A percentile compares a stretch with the other conserved stretches of the same genome.
Conservation (phyloP, 148 eudicot genomes). For the Suaeda aralocaspica region DNA sequence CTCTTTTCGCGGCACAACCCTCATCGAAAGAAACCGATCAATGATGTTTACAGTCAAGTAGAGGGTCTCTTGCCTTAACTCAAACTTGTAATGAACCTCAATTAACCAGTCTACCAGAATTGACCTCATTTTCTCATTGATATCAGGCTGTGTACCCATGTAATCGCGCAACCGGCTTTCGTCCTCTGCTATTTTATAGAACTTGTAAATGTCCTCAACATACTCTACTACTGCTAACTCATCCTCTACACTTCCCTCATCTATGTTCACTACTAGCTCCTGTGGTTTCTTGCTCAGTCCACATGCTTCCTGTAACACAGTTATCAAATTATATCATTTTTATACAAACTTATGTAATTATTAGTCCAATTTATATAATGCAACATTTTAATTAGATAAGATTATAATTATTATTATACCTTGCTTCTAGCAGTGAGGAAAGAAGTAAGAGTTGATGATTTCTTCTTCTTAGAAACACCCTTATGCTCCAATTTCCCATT, state of each 20-base stretch:
- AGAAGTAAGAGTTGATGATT: constrained; percentile 34
- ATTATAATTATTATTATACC: constrained; percentile 21
- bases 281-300: constrained; percentile 33
- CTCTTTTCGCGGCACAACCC: constrained; percentile 42
- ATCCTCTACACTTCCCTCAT: constrained; percentile 28
- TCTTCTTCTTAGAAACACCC: constrained; percentile 23
- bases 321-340: too few relatives aligned
- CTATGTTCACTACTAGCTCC: constrained; percentile 36
- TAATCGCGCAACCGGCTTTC: constrained; percentile 32
- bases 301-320: constrained; percentile 35
- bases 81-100: constrained; percentile 50
- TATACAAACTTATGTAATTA: too few relatives aligned
- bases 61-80: constrained; percentile 47
- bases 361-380: too few relatives aligned
- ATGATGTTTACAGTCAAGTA: constrained; percentile 50
- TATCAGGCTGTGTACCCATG: constrained; percentile 40
- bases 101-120: constrained; percentile 49
- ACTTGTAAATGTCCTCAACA: constrained; percentile 39
- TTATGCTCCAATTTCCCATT: constrained; percentile 17
- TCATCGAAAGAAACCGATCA: constrained; percentile 38
- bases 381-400: too few relatives aligned
- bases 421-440: constrained; percentile 53
- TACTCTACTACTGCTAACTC: constrained; percentile 43
- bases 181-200: constrained; percentile 33
- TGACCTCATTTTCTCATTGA: constrained; percentile 47